Evolutionary conservation across 2,329 filamentous ascomycete species (phyloP), one percentile per base, ranked within the genome.

Genomic region (Biscogniauxia mediterranea): DNA sequence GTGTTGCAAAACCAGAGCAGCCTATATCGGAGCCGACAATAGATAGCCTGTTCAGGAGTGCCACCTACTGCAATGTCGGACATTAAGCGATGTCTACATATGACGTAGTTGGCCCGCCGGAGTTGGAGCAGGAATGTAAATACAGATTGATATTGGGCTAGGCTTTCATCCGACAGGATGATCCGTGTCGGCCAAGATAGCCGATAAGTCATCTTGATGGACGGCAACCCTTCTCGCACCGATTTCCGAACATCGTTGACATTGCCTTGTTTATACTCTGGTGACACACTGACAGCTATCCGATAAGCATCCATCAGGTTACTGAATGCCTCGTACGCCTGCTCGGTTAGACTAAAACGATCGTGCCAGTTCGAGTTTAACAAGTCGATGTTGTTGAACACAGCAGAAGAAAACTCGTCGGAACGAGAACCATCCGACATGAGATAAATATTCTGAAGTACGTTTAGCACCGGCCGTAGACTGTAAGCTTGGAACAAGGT

Each of bases 71-170:
- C 74, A 38, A 73, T 76, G 61, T 79, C 77, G 13, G 78, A 75
- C 21, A 80, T 68, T 5, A 82, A 73, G 28, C 80, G 79, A 54
- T 81, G 78, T 23, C 82, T 82, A 25, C 88, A 85, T 1, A 97
- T 80, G 1, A 89, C 77, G 64, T 88, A 84, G 56, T 85, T 85
- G 3, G 91, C 89, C 54, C 92, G 85, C 57, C 89, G 88, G 25
- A 92, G 79, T 72, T 97, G 93, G 28, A 96, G 81, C 0, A 96
- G 81, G 8, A 97, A 83, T 0, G 86, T 89, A 67, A 92, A 92
- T 3, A 94, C 78, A 23, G 83, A 79, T 69, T 92, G 89, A 70
- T 97, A 96, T 2, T 83, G 80, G 0, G 76, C 71, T 21, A 92
- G 81, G 6, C 86, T 86, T 2, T 83, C 79, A 53, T 86, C 83